These are phyloP conservation scores for Penicillium desertorum DNA, from an alignment of 495 filamentous ascomycete genomes.

Conservation along the genomic window DNA sequence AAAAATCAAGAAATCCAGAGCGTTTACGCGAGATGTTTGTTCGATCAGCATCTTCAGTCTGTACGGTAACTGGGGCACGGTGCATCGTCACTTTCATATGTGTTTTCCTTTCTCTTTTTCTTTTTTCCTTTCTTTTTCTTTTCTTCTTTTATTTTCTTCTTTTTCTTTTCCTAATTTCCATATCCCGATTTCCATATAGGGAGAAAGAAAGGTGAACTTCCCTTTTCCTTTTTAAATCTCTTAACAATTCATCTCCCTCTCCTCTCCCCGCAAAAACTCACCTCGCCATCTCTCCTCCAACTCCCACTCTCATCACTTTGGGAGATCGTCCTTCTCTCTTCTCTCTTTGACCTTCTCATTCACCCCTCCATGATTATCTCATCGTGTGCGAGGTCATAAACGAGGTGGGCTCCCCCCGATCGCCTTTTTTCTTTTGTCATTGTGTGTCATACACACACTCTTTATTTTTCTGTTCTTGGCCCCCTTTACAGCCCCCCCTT, in stretches of 20 bases:
- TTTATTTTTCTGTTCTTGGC: not conserved
- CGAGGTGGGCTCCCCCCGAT: not conserved
- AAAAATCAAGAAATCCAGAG: too few species aligned
- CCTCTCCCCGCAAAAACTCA: not conserved
- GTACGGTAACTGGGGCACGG: conserved; percentile 6
- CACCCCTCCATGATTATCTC: conserved; percentile 24
- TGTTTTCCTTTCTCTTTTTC: conserved; percentile 8
- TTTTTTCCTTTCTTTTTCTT: conserved; percentile 8
- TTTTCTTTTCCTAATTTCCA: conserved; percentile 10
- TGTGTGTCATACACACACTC: conserved; percentile 2
- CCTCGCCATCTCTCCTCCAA: not conserved
- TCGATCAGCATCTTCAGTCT: conserved; percentile 20
- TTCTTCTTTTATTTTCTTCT: conserved; percentile 12
- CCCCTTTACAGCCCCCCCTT: conserved; percentile 14
- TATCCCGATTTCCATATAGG: not conserved
- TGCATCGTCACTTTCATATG: conserved; percentile 6
- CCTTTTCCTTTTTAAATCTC: not conserved
- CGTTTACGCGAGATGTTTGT: conserved; percentile 12
- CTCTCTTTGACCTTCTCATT: not conserved
- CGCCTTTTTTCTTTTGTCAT: conserved; percentile 1
- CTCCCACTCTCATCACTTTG: not conserved
- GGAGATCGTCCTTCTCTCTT: not conserved
- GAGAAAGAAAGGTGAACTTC: not conserved
- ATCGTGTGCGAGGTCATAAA: conserved; percentile 11
- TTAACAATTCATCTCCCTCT: too few species aligned